phyloP scores from a whole-genome alignment of 306 rosid species.

The Trichosanthes cucumerina region DNA sequence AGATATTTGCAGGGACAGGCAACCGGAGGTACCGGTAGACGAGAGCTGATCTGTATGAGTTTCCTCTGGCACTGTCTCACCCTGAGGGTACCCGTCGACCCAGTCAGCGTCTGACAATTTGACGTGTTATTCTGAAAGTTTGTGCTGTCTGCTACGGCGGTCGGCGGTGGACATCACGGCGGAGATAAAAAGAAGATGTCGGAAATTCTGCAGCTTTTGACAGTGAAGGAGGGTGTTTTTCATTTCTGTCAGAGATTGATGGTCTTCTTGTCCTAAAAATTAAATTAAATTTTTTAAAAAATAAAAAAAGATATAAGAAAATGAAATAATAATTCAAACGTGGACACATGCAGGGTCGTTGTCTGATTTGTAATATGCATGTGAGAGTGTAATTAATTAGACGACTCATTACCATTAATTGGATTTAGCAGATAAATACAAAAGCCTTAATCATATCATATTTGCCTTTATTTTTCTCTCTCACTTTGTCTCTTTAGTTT shows the following conservation, averaged over 20 bases:
- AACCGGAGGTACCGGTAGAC: background rate
- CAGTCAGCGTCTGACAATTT: background rate
- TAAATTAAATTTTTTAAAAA: background rate
- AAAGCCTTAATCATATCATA: slow-evolving; percentile 1
- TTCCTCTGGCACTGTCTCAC: background rate
- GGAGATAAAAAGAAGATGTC: slow-evolving; percentile 5
- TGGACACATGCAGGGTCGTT: slow-evolving; percentile 10
- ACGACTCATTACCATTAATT: background rate
- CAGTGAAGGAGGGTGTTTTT: background rate
- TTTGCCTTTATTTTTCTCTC: background rate
- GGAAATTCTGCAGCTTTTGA: slow-evolving; percentile 5
- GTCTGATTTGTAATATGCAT: slow-evolving; percentile 8
- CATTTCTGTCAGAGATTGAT: background rate
- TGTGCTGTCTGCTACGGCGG: slow-evolving; percentile 5
- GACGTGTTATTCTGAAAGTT: slow-evolving; percentile 12
- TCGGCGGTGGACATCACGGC: slow-evolving; percentile 12
- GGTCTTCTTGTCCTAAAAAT: background rate
- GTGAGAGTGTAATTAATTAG: background rate
- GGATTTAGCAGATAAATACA: slow-evolving; percentile 25
- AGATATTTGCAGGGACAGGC: background rate
- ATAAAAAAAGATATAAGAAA: background rate
- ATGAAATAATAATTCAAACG: background rate
- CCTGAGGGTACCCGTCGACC: background rate
- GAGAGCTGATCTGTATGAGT: background rate
- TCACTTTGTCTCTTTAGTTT: background rate